These are phyloP conservation scores for Penicillium cinerascens DNA, from an alignment of 495 filamentous ascomycete genomes.

Conservation along the genomic window DNA sequence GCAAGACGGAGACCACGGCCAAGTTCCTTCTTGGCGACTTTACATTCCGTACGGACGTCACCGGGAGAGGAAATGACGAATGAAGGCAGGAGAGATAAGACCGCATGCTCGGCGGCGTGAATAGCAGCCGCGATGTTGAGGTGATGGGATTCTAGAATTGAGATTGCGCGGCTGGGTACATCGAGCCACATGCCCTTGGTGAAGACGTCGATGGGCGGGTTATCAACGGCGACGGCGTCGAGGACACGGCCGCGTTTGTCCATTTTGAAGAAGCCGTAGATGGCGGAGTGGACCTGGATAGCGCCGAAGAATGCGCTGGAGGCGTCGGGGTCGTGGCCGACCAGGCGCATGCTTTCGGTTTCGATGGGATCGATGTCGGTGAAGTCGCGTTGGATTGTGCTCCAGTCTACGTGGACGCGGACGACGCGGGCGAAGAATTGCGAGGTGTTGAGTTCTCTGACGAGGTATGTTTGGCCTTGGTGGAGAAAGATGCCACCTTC, in stretches of 20 bases:
- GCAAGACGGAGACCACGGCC: slow-evolving; percentile 30
- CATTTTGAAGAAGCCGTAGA: slow-evolving; percentile 96
- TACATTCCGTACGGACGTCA: slow-evolving; percentile 93
- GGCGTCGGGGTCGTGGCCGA: slow-evolving; percentile 41
- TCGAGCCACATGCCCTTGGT: slow-evolving; percentile 97
- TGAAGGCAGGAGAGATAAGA: slow-evolving; percentile 81
- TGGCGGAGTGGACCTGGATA: slow-evolving; percentile 77
- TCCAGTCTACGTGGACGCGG: slow-evolving; percentile 92
- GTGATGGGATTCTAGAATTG: slow-evolving; percentile 65
- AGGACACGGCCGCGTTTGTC: slow-evolving; percentile 79
- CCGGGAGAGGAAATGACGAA: slow-evolving; percentile 84
- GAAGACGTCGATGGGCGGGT: slow-evolving; percentile 80
- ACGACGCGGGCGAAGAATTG: slow-evolving; percentile 69
- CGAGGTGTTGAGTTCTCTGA: slow-evolving; percentile 82
- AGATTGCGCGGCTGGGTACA: slow-evolving; percentile 72
- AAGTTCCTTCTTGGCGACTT: slow-evolving; percentile 72
- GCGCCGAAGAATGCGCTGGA: slow-evolving; percentile 75
- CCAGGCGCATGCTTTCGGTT: slow-evolving; percentile 74
- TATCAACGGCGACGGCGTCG: slow-evolving; percentile 89
- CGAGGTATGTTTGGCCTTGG: slow-evolving; percentile 86
- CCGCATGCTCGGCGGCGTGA: slow-evolving; percentile 89
- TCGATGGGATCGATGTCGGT: slow-evolving; percentile 93
- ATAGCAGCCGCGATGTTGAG: slow-evolving; percentile 88
- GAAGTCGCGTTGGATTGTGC: slow-evolving; percentile 86
- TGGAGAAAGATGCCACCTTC: slow-evolving; percentile 98